phyloP scores from a whole-genome alignment of 306 rosid species.

The Luffa aegyptiaca region DNA sequence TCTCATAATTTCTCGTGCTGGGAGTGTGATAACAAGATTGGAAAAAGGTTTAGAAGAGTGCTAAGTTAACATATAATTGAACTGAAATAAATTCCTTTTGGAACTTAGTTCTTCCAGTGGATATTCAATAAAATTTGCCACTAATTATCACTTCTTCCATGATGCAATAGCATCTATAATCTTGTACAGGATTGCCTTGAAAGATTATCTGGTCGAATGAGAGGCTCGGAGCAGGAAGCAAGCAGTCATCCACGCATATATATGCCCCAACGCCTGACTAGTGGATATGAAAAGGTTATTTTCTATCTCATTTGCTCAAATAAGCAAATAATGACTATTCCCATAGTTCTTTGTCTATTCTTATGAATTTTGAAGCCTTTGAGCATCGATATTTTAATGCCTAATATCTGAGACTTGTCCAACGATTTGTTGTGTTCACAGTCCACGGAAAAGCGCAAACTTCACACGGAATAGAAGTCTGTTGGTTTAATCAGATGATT shows the following conservation, averaged over 20 bases:
- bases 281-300: constrained; percentile 11
- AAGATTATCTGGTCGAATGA: constrained; percentile 32
- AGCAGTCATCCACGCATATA: constrained; percentile 16
- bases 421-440: not conserved
- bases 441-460: not conserved
- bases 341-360: not conserved
- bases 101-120: not conserved
- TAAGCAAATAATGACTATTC: not conserved
- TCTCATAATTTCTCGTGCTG: not conserved
- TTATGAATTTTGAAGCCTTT: not conserved
- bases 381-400: not conserved
- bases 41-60: not conserved
- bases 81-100: not conserved
- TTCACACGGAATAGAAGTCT: constrained; percentile 8
- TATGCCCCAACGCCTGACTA: constrained; percentile 22
- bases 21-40: not conserved
- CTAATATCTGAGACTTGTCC: not conserved
- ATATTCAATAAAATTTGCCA: not conserved
- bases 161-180: constrained; percentile 69
- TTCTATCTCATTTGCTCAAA: not conserved
- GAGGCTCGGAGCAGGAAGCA: constrained; percentile 28
- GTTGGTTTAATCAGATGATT: not conserved
- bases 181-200: constrained; percentile 45
- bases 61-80: not conserved
- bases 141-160: constrained; percentile 6